Evolutionary conservation across 2,329 filamentous ascomycete species (phyloP).

Genomic region (Beauveria caledonica): DNA sequence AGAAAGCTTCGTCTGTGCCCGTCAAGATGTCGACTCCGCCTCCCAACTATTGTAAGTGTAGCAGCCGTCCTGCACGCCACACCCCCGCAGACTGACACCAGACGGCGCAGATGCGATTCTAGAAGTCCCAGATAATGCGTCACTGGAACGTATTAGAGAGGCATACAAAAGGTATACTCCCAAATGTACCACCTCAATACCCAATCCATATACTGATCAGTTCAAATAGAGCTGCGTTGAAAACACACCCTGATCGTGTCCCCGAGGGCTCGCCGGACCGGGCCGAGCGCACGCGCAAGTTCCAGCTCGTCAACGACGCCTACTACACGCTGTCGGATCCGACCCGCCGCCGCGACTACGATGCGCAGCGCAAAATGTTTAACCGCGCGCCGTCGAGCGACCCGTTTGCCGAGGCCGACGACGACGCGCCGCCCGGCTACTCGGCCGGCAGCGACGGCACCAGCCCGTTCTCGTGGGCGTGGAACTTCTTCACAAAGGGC

Average conservation of each 20-base stretch:
- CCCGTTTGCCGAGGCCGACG: slow-evolving; percentile 40
- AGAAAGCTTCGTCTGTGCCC: neutral
- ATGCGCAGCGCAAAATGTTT: slow-evolving; percentile 47
- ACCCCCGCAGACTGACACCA: slow-evolving; percentile 3
- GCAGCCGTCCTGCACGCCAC: neutral
- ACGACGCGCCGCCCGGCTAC: slow-evolving; percentile 34
- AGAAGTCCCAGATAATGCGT: slow-evolving; percentile 60
- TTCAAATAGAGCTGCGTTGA: slow-evolving; percentile 65
- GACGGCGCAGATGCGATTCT: slow-evolving; percentile 53
- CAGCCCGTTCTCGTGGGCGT: slow-evolving; percentile 69
- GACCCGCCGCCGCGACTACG: slow-evolving; percentile 72
- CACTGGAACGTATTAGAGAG: slow-evolving; percentile 70
- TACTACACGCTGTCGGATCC: slow-evolving; percentile 86
- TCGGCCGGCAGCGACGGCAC: slow-evolving; percentile 21
- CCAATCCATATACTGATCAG: slow-evolving; percentile 13
- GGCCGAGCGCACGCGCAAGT: slow-evolving; percentile 69
- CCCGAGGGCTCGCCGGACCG: slow-evolving; percentile 77
- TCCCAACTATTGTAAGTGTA: slow-evolving; percentile 43
- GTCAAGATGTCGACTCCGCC: slow-evolving; percentile 26
- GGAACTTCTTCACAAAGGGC: slow-evolving; percentile 48
- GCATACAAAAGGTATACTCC: slow-evolving; percentile 68
- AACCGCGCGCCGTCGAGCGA: slow-evolving; percentile 24
- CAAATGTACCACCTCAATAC: neutral
- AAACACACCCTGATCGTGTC: slow-evolving; percentile 90
- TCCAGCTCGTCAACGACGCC: slow-evolving; percentile 87